phyloP scores from a whole-genome alignment of 164 flowering plant species.

The Akebia trifoliata region DNA sequence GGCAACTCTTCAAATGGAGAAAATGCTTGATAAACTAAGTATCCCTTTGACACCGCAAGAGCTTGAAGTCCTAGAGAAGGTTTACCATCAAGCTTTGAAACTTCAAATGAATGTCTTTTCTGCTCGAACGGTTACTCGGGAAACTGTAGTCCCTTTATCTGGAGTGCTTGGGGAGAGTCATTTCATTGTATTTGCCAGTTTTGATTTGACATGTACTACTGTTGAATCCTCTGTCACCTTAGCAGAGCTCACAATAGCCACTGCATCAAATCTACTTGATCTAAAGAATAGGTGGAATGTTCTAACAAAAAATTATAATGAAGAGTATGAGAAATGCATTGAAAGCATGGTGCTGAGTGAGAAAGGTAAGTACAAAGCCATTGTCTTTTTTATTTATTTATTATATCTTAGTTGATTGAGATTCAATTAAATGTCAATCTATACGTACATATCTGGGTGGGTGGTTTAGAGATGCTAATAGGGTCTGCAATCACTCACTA shows the following conservation, averaged over 20 bases:
- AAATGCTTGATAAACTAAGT: slow-evolving; percentile 86
- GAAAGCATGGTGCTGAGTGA: slow-evolving; percentile 52
- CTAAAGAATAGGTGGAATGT: slow-evolving; percentile 71
- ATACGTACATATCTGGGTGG: no score
- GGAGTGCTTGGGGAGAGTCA: slow-evolving; percentile 43
- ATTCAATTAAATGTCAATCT: no score
- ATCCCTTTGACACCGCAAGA: slow-evolving; percentile 92
- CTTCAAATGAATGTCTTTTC: slow-evolving; percentile 77
- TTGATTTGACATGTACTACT: slow-evolving; percentile 91
- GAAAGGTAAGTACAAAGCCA: slow-evolving; percentile 51
- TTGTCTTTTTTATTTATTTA: no score
- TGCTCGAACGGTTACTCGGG: slow-evolving; percentile 67
- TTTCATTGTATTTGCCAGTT: slow-evolving; percentile 77
- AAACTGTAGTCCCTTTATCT: slow-evolving; percentile 60
- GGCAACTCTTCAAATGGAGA: slow-evolving; percentile 73
- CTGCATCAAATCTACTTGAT: slow-evolving; percentile 59
- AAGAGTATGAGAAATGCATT: slow-evolving; percentile 87
- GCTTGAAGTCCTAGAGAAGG: slow-evolving; percentile 84
- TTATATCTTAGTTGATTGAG: no score
- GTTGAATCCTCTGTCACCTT: slow-evolving; percentile 94
- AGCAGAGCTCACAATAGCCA: slow-evolving; percentile 89
- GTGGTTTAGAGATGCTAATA: neutral
- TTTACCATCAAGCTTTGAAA: slow-evolving; percentile 86
- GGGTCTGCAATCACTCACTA: neutral
- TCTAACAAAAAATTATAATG: slow-evolving; percentile 73